Base-by-base conservation (phyloP, 441 rosid genomes). In the Geranium incanum region DNA sequence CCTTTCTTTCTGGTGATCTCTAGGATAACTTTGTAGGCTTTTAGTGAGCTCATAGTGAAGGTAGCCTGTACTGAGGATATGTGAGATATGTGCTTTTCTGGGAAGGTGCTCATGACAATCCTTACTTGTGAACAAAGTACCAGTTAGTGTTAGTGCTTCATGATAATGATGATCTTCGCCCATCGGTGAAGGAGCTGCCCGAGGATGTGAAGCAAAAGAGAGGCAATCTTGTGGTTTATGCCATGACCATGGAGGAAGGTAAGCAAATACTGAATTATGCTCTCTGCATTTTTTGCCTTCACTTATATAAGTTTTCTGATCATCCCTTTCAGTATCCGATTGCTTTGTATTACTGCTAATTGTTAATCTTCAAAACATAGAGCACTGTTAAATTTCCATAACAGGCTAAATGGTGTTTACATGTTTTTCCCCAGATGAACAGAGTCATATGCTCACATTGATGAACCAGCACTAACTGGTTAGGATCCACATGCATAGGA, bases 221-320 rank as follows among this genome's bases (percentile, higher is more conserved):
- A 78, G 83, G 28, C 74, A 72, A 28, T 72, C 80, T 82, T 66
- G 74, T 69, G 0, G 82, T 78, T 36, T 68, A 59, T 66, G 52
- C 75, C 43, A 23, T 59, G 55, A 11, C 0, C 15, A 76, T 2
- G 73, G 66, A 9, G 73, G 55, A 45, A 45, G 45, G 45, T 39
- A 39, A 39, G 9, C 45, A 39, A 28, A 28, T 2, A 28, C 33
- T 28, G 33, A 28, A 1, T 28, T 28, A 28, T 28, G 3, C 33
- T 28, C 33, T 28, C 45, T 39, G 45, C 45, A 39, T 39, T 39
- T 39, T 1, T 8, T 39, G 21, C 6, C 45, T 4, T 39, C 9
- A 39, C 57, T 12, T 48, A 15, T 48, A 48, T 48, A 48, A 15
- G 33, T 28, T 28, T 28, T 28, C 33, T 28, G 33, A 28, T 28